phyloP scores from a whole-genome alignment of 129 eudicot species.

The Rutidosis leptorrhynchoides region DNA sequence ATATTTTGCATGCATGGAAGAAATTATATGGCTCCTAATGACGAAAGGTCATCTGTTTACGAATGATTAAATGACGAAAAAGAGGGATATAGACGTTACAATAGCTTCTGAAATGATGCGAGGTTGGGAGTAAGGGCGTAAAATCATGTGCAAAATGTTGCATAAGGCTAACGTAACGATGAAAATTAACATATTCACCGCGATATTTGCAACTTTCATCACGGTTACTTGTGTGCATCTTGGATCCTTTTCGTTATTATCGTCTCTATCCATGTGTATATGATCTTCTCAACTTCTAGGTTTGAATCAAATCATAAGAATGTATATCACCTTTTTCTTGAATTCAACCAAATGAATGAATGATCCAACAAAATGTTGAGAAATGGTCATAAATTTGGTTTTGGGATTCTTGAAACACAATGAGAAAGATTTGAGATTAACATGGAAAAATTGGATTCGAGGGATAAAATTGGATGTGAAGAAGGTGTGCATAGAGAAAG shows the following conservation, averaged over 20 bases:
- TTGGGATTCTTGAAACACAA: conserved; percentile 21
- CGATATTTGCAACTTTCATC: conserved; percentile 51
- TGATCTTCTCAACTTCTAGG: neutral
- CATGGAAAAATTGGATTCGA: conserved; percentile 23
- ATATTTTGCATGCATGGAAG: neutral
- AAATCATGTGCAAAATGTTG: conserved; percentile 53
- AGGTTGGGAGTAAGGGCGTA: conserved; percentile 77
- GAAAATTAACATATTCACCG: conserved; percentile 61
- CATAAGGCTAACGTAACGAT: conserved; percentile 54
- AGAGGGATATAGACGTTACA: conserved; percentile 32
- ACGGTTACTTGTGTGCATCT: conserved; percentile 42
- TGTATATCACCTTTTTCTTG: conserved; percentile 19
- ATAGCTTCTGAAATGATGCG: conserved; percentile 80
- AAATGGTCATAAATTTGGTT: conserved; percentile 13
- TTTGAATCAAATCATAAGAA: neutral
- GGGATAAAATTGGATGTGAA: conserved; percentile 19
- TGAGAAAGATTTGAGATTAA: conserved; percentile 9
- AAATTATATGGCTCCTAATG: neutral
- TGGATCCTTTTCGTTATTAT: conserved; percentile 11
- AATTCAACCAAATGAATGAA: conserved; percentile 13
- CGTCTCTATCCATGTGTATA: conserved; percentile 22
- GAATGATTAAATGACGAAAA: neutral
- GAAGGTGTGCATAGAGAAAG: conserved; percentile 18
- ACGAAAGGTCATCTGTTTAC: neutral
- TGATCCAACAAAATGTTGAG: conserved; percentile 12